These are phyloP conservation scores for Pouteria campechiana DNA, from an alignment of 179 eudicot species.

Conservation along the genomic window DNA sequence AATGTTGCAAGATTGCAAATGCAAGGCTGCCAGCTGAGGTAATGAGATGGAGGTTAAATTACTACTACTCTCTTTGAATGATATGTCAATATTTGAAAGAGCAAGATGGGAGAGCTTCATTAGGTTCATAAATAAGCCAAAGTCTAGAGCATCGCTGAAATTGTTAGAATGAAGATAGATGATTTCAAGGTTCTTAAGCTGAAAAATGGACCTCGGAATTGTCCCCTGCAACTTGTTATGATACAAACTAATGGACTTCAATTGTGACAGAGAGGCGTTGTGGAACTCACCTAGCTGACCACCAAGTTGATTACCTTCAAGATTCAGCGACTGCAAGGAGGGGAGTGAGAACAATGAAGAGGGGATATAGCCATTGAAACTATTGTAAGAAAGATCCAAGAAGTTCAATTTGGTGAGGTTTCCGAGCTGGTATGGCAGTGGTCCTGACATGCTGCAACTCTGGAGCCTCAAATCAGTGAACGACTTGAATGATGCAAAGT, in stretches of 20 bases:
- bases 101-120: slow-evolving; percentile 20
- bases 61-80: slow-evolving; percentile 4
- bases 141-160: slow-evolving; percentile 23
- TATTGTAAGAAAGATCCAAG: slow-evolving; percentile 30
- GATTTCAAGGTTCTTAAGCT: slow-evolving; percentile 11
- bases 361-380: slow-evolving; percentile 29
- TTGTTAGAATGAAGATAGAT: slow-evolving; percentile 31
- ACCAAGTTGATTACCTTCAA: slow-evolving; percentile 22
- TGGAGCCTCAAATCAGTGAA: slow-evolving; percentile 21
- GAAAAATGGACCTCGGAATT: slow-evolving; percentile 27
- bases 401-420: slow-evolving; percentile 17
- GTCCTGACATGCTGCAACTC: slow-evolving; percentile 27
- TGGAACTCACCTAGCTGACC: slow-evolving; percentile 13
- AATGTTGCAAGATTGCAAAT: slow-evolving; percentile 29
- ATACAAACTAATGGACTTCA: slow-evolving; percentile 37
- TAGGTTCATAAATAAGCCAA: slow-evolving; percentile 18
- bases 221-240: slow-evolving; percentile 28
- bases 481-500: slow-evolving; percentile 21
- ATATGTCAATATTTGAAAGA: slow-evolving; percentile 17
- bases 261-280: not conserved
- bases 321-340: slow-evolving; percentile 14
- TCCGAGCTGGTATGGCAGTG: slow-evolving; percentile 21
- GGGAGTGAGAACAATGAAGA: slow-evolving; percentile 22
- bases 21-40: slow-evolving; percentile 15
- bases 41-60: slow-evolving; percentile 1